Evolutionary conservation across 305 asterid species (phyloP).

Genomic region (Caryopteris hybrid): DNA sequence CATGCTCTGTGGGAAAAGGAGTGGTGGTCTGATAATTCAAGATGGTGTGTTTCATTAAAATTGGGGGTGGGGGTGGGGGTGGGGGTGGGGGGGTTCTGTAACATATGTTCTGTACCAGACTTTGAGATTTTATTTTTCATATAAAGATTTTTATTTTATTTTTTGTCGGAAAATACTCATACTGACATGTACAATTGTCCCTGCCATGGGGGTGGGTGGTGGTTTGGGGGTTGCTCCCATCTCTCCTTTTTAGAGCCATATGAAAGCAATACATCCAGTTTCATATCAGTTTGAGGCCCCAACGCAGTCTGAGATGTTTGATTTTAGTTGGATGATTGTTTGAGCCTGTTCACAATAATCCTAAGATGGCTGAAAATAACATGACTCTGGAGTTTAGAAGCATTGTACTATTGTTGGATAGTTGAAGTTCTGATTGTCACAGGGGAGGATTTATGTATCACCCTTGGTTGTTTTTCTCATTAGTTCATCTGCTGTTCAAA

Average conservation of each 20-base stretch:
- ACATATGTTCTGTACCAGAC: not conserved
- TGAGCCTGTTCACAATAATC: not conserved
- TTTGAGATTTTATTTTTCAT: not conserved
- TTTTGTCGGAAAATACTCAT: not conserved
- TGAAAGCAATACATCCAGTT: not conserved
- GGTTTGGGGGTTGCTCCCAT: not conserved
- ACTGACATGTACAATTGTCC: not conserved
- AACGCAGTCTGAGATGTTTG: not conserved
- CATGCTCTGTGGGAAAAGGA: not conserved
- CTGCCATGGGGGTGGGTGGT: not conserved
- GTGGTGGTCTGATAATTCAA: not conserved
- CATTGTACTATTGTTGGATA: not conserved
- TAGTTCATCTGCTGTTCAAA: not conserved
- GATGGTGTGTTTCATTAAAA: not conserved
- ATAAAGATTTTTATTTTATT: not conserved
- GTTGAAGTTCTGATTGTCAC: not conserved
- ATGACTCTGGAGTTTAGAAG: not conserved
- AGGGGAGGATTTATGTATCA: not conserved
- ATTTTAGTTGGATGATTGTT: not conserved
- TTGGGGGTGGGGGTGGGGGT: too few relatives aligned
- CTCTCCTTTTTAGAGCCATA: not conserved
- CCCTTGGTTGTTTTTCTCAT: not conserved
- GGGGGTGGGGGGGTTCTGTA: not conserved
- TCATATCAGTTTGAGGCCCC: not conserved
- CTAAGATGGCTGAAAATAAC: not conserved